These are phyloP conservation scores for Fusarium nygamai DNA, from an alignment of 2,329 filamentous ascomycete species.

Conservation along the genomic window DNA sequence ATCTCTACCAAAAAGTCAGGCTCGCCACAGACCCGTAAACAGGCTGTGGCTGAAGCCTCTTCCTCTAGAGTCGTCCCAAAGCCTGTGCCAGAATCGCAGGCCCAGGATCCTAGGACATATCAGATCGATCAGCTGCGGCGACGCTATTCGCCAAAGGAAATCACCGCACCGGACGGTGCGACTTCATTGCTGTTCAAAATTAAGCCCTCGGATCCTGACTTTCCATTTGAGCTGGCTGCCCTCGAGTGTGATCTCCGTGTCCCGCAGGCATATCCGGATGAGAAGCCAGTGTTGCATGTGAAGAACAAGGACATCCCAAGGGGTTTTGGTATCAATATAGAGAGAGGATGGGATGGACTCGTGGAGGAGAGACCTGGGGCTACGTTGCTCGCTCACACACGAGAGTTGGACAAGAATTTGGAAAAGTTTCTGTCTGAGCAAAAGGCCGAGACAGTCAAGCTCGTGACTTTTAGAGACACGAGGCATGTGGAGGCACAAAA, in stretches of 20 bases:
- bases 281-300: constrained; percentile 68
- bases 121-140: constrained; percentile 78
- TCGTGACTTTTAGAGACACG: constrained; percentile 70
- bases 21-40: constrained; percentile 49
- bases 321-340: constrained; percentile 80
- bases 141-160: constrained; percentile 66
- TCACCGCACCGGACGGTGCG: constrained; percentile 56
- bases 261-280: constrained; percentile 69
- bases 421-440: constrained; percentile 75
- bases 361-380: constrained; percentile 62
- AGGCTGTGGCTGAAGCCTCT: constrained; percentile 58
- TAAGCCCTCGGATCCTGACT: constrained; percentile 81
- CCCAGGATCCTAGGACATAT: constrained; percentile 75
- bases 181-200: constrained; percentile 72
- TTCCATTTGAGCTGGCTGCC: constrained; percentile 78
- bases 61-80: constrained; percentile 66
- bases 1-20: constrained; percentile 49
- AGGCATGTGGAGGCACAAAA: constrained; percentile 53
- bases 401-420: constrained; percentile 76
- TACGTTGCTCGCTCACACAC: constrained; percentile 73
- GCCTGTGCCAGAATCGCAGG: constrained; percentile 72
- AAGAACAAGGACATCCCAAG: constrained; percentile 75
- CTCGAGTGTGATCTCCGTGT: constrained; percentile 75
- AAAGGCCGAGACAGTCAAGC: constrained; percentile 77
- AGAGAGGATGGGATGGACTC: constrained; percentile 76